Conservation (phyloP, 2,329 filamentous ascomycete genomes). For the Cladosporium cucumerinum region DNA sequence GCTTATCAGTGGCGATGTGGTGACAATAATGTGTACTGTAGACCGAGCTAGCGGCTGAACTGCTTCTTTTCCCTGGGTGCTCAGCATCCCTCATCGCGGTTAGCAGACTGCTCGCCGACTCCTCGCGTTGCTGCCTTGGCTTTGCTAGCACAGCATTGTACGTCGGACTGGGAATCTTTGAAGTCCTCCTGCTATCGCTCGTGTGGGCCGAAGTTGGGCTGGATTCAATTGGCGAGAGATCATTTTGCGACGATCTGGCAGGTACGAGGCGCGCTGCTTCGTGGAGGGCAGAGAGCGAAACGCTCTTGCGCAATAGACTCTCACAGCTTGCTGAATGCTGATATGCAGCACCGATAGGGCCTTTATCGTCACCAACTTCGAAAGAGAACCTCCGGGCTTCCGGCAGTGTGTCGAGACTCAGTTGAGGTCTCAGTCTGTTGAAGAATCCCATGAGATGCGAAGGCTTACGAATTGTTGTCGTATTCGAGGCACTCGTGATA, state of each 20-base stretch:
- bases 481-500: neutral
- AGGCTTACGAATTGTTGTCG: conserved; percentile 13
- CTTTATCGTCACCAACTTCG: conserved; percentile 41
- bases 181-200: conserved; percentile 24
- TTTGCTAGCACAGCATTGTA: conserved; percentile 32
- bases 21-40: conserved; percentile 16
- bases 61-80: conserved; percentile 28
- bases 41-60: conserved; percentile 27
- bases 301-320: conserved; percentile 27
- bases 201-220: conserved; percentile 23
- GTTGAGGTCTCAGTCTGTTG: conserved; percentile 29
- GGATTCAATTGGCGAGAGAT: conserved; percentile 24
- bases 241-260: neutral
- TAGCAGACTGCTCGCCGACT: conserved; percentile 39
- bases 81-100: conserved; percentile 28
- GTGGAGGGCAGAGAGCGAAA: conserved; percentile 23
- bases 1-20: neutral
- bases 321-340: conserved; percentile 11
- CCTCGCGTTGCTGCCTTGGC: conserved; percentile 38
- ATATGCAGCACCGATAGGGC: conserved; percentile 18
- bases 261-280: neutral
- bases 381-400: conserved; percentile 41
- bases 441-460: conserved; percentile 31
- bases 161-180: conserved; percentile 45
- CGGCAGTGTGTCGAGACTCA: conserved; percentile 21